A percentile compares a stretch with the other conserved stretches of the same genome.
These are phyloP conservation scores for Dactylellina sp. DNA, from an alignment of 2,329 filamentous ascomycete genomes.

Conservation along the genomic window DNA sequence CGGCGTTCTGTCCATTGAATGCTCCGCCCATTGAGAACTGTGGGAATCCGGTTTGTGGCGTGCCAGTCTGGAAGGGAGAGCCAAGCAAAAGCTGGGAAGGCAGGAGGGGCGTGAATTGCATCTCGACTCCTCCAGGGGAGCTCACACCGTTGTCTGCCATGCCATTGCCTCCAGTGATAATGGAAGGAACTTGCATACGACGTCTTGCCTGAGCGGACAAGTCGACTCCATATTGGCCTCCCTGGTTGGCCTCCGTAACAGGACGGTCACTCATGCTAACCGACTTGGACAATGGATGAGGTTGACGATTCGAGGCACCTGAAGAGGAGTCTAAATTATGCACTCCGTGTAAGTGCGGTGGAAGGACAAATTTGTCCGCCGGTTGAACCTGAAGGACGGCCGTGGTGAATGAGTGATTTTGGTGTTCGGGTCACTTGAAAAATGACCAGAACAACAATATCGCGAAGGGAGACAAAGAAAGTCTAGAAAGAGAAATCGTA, in stretches of 20 bases:
- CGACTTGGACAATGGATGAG: conserved; percentile 80
- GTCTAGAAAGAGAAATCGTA: conserved; percentile 46
- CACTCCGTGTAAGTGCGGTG: conserved; percentile 89
- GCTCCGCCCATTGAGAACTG: conserved; percentile 87
- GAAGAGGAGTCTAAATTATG: conserved; percentile 78
- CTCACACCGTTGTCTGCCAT: conserved; percentile 78
- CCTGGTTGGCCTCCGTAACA: conserved; percentile 84
- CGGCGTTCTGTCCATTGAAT: conserved; percentile 81
- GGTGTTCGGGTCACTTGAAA: conserved; percentile 50
- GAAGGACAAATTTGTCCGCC: conserved; percentile 82
- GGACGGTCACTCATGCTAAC: conserved; percentile 70
- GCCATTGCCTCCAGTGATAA: conserved; percentile 80
- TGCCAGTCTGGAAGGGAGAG: conserved; percentile 95
- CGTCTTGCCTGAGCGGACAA: conserved; percentile 86
- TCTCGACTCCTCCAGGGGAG: conserved; percentile 91
- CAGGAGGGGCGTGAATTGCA: conserved; percentile 97
- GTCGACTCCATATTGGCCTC: conserved; percentile 90
- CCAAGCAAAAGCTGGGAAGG: conserved; percentile 94
- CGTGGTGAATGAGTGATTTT: conserved; percentile 57
- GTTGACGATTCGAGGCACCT: conserved; percentile 71
- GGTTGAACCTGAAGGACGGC: conserved; percentile 63
- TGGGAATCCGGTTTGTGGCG: conserved; percentile 87
- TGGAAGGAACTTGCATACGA: conserved; percentile 82
- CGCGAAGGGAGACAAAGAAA: conserved; percentile 58
- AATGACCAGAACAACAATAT: conserved; percentile 61